Evolutionary conservation across 345 rosid genomes (phyloP).

Genomic region (Pugionium dolabratum): DNA sequence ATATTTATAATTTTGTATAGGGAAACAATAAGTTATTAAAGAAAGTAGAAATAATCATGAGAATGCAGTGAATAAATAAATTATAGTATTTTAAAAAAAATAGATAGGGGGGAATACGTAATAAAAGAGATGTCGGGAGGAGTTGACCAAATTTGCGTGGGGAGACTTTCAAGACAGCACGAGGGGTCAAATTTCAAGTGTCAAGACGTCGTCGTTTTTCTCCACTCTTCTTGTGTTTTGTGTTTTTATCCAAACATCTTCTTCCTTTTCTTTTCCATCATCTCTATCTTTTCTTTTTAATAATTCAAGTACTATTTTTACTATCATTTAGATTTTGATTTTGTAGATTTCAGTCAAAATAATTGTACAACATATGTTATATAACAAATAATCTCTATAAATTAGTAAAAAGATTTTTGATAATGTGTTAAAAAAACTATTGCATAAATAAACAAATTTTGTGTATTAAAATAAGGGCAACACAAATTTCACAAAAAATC

Average conservation of each 20-base stretch:
- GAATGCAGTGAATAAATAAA: conserved; percentile 20
- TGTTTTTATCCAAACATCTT: conserved; percentile 13
- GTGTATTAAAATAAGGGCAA: too few species aligned
- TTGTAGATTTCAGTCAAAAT: too few species aligned
- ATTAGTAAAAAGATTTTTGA: too few species aligned
- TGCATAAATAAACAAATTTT: too few species aligned
- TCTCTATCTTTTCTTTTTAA: neutral
- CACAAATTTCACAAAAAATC: too few species aligned
- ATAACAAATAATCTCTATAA: too few species aligned
- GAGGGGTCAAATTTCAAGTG: conserved; percentile 32
- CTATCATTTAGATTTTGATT: too few species aligned
- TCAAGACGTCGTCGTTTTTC: conserved; percentile 25
- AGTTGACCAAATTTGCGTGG: conserved; percentile 33
- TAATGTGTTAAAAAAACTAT: too few species aligned
- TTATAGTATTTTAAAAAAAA: neutral
- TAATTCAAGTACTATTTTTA: conserved; percentile 5
- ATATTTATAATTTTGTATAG: neutral
- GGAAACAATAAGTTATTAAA: neutral
- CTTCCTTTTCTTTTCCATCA: too few species aligned
- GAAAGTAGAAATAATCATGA: conserved; percentile 1
- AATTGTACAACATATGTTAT: too few species aligned
- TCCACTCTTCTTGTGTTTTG: conserved; percentile 26
- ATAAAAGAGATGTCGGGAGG: conserved; percentile 38
- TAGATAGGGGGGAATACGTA: conserved; percentile 24
- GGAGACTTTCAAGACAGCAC: conserved; percentile 38